phyloP scores from a whole-genome alignment of 306 rosid genomes.

The Fragaria nilgerrensis region DNA sequence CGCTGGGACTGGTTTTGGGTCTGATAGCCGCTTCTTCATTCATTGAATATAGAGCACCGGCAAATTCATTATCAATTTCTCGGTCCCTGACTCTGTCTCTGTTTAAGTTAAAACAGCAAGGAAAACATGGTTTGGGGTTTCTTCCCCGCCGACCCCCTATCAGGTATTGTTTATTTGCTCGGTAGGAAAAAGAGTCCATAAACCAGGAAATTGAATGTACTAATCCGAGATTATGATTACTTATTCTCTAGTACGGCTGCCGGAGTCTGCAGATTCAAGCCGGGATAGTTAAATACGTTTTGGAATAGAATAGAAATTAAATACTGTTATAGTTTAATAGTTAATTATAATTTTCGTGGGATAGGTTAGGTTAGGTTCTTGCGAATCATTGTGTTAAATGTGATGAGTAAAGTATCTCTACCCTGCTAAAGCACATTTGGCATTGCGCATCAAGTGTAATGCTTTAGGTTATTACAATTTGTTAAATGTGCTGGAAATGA shows the following conservation, averaged over 20 bases:
- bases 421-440: not conserved
- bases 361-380: not conserved
- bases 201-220: not conserved
- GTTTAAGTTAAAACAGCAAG: not conserved
- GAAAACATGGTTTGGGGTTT: constrained; percentile 83
- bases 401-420: not conserved
- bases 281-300: not conserved
- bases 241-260: not conserved
- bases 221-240: not conserved
- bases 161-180: constrained; percentile 39
- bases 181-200: not conserved
- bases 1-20: too few species aligned
- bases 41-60: not conserved
- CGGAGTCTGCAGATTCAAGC: not conserved
- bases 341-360: not conserved
- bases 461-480: not conserved
- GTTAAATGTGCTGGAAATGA: not conserved
- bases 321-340: too few species aligned
- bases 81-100: too few species aligned
- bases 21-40: not conserved
- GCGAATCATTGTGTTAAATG: not conserved
- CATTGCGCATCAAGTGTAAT: not conserved
- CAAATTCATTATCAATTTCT: not conserved
- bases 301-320: too few species aligned
- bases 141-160: constrained; percentile 66